phyloP scores from a whole-genome alignment of 2,329 filamentous ascomycete genomes.

The Thyridium curvatum region DNA sequence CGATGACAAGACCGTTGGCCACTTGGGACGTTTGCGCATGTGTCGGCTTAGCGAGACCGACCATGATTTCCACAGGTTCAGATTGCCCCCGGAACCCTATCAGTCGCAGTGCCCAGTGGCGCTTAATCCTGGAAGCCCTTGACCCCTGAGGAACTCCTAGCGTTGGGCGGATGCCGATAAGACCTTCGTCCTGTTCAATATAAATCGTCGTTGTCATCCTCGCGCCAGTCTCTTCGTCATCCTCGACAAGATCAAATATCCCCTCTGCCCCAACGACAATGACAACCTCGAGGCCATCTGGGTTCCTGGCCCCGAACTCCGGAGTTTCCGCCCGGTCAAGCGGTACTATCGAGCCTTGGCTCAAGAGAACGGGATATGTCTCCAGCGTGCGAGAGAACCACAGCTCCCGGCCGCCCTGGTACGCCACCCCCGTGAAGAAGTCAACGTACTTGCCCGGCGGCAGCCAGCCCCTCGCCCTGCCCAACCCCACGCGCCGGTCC shows the following conservation, averaged over 20 bases:
- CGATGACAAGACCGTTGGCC: too few species aligned
- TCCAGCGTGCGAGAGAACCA: slow-evolving; percentile 42
- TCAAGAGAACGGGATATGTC: slow-evolving; percentile 45
- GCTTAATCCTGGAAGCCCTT: too few species aligned
- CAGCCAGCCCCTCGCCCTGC: slow-evolving; percentile 47
- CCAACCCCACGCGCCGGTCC: slow-evolving; percentile 37
- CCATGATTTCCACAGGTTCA: too few species aligned
- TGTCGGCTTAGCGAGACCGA: too few species aligned
- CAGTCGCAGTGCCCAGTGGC: too few species aligned
- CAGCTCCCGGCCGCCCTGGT: slow-evolving; percentile 48
- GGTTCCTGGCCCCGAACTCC: slow-evolving; percentile 40
- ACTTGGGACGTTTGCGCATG: too few species aligned
- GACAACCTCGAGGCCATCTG: slow-evolving; percentile 39
- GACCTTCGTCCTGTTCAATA: too few species aligned
- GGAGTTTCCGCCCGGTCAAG: slow-evolving; percentile 38
- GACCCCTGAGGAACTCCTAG: too few species aligned
- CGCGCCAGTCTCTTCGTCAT: slow-evolving; percentile 13
- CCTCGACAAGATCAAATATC: slow-evolving; percentile 41
- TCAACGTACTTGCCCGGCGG: slow-evolving; percentile 47
- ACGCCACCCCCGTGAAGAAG: slow-evolving; percentile 50
- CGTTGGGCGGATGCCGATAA: too few species aligned
- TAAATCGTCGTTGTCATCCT: too few species aligned
- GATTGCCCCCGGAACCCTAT: too few species aligned
- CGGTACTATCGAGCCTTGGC: slow-evolving; percentile 52
- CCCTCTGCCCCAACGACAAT: slow-evolving; percentile 41